phyloP scores from a whole-genome alignment of 805 yeast genomes.

The Cyberlindnera bimundalis region DNA sequence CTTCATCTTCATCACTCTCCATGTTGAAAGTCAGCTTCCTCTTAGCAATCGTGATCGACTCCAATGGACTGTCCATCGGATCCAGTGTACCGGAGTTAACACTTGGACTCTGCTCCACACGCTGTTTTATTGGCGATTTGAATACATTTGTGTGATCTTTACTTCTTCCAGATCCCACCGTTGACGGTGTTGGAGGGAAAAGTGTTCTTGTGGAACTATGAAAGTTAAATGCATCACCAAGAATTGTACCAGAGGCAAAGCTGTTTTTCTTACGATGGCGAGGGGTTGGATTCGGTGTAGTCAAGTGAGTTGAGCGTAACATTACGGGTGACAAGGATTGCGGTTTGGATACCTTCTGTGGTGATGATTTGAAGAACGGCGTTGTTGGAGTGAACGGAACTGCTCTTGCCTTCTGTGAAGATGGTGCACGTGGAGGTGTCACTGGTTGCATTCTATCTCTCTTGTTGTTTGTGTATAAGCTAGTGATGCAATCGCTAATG shows the following conservation, averaged over 20 bases:
- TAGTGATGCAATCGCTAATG: too few species aligned
- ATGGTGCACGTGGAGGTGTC: slow-evolving; percentile 23
- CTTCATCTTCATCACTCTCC: slow-evolving; percentile 16
- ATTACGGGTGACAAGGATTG: slow-evolving; percentile 12
- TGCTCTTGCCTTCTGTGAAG: slow-evolving; percentile 12
- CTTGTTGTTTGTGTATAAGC: not conserved
- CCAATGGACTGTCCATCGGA: slow-evolving; percentile 7
- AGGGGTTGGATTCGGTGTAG: slow-evolving; percentile 26
- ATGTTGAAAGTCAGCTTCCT: slow-evolving; percentile 15
- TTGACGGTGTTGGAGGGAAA: slow-evolving; percentile 31
- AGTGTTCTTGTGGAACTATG: slow-evolving; percentile 19
- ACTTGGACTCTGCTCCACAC: slow-evolving; percentile 7
- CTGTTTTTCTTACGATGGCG: slow-evolving; percentile 21
- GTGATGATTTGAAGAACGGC: slow-evolving; percentile 20
- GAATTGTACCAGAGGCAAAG: slow-evolving; percentile 13
- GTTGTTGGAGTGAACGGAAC: slow-evolving; percentile 22
- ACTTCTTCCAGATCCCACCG: slow-evolving; percentile 27
- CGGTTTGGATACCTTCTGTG: slow-evolving; percentile 10
- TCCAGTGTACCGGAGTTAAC: not conserved
- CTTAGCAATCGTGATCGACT: slow-evolving; percentile 7
- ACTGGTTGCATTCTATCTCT: slow-evolving; percentile 27
- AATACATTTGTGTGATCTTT: slow-evolving; percentile 11
- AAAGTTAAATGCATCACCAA: slow-evolving; percentile 9
- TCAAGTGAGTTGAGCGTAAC: slow-evolving; percentile 8
- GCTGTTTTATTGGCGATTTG: slow-evolving; percentile 12